Conservation (phyloP, 164 flowering plant genomes). For the grape (Vitis vinifera) region ASM3070453v1 NC_081813.1:6254501-6255000, state of each 20-base stretch:
- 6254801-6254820: conserved; percentile 1
- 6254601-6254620: background rate
- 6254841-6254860: background rate
- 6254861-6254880: conserved; percentile 76
- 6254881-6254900: conserved; percentile 99
- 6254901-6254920: conserved; percentile 94
- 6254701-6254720: conserved; percentile 84
- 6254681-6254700: conserved; percentile 89
- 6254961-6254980: conserved; percentile 13
- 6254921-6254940: conserved; percentile 90
- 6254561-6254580: too few relatives aligned
- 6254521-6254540: too few relatives aligned
- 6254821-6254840: background rate
- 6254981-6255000: too few relatives aligned
- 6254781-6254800: background rate
- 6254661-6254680: conserved; percentile 99
- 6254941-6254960: conserved; percentile 98
- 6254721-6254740: conserved; percentile 76
- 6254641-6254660: conserved; percentile 2
- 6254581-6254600: too few relatives aligned
- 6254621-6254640: background rate
- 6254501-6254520: too few relatives aligned
- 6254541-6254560: too few relatives aligned
- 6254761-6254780: too few relatives aligned
- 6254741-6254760: background rate